These are phyloP conservation scores for Ogataea nonfermentans DNA, from an alignment of 805 yeast genomes.

Conservation along the genomic window DNA sequence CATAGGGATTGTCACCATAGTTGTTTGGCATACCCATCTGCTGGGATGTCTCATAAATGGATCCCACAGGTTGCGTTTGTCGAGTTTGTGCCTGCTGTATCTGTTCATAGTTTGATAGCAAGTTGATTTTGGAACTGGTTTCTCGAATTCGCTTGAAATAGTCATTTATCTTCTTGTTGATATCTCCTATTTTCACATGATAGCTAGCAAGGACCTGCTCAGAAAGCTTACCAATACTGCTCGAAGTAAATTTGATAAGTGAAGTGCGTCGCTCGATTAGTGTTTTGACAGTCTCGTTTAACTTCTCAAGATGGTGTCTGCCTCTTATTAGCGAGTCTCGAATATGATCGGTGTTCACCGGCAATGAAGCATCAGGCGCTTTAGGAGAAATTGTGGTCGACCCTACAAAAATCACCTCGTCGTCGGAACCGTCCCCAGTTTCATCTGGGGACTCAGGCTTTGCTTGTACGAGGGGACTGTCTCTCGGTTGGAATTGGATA, in stretches of 20 bases:
- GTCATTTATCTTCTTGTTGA: conserved; percentile 11
- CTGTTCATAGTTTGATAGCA: conserved; percentile 6
- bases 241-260: conserved; percentile 12
- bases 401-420: conserved; percentile 16
- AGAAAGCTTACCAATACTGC: conserved; percentile 14
- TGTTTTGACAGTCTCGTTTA: conserved; percentile 8
- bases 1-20: background rate
- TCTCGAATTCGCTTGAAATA: conserved; percentile 7
- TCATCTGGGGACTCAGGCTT: background rate
- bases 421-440: conserved; percentile 4
- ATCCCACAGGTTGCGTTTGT: background rate
- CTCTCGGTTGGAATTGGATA: too few relatives aligned
- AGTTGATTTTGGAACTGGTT: conserved; percentile 7
- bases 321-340: conserved; percentile 9
- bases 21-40: too few relatives aligned
- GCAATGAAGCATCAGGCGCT: background rate
- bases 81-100: background rate
- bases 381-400: conserved; percentile 9
- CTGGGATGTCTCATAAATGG: background rate
- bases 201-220: conserved; percentile 4
- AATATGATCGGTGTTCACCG: conserved; percentile 5
- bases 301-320: conserved; percentile 4
- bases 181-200: conserved; percentile 7
- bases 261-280: conserved; percentile 13
- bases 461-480: too few relatives aligned